These are phyloP conservation scores for Fusarium sp. DNA, from an alignment of 2,329 filamentous ascomycete species.

Conservation along the genomic window DNA sequence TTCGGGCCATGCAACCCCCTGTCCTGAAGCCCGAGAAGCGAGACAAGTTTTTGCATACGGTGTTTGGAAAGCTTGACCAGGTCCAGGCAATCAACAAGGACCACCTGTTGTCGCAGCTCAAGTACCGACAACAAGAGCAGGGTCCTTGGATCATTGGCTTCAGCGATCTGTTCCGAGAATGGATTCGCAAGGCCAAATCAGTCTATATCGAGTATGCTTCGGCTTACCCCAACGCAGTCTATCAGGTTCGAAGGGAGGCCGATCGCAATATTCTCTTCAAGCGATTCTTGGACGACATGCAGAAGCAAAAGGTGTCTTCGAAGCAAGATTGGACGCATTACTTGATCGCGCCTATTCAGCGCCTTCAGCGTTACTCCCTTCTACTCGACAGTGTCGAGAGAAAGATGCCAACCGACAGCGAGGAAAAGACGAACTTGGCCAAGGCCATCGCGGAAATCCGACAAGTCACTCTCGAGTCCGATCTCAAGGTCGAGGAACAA, in stretches of 20 bases:
- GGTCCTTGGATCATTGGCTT: conserved; percentile 94
- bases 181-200: conserved; percentile 91
- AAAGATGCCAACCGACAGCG: conserved; percentile 83
- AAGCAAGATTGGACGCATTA: conserved; percentile 95
- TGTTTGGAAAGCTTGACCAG: conserved; percentile 90
- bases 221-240: conserved; percentile 84
- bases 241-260: conserved; percentile 84
- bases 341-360: conserved; percentile 90
- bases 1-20: conserved; percentile 77
- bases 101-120: conserved; percentile 89
- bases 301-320: conserved; percentile 80
- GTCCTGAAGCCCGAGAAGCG: conserved; percentile 84
- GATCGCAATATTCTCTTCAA: conserved; percentile 88
- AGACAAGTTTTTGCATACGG: conserved; percentile 81
- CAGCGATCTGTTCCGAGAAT: conserved; percentile 97
- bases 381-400: conserved; percentile 85
- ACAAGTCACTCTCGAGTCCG: conserved; percentile 87
- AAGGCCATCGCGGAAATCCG: conserved; percentile 94
- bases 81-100: conserved; percentile 94
- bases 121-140: conserved; percentile 96
- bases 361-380: conserved; percentile 89
- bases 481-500: conserved; percentile 91
- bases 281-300: conserved; percentile 83
- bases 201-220: conserved; percentile 94
- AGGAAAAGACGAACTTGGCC: conserved; percentile 86